phyloP scores from a whole-genome alignment of 108 stramenopile genomes.

The Craspedostauros australis region DNA sequence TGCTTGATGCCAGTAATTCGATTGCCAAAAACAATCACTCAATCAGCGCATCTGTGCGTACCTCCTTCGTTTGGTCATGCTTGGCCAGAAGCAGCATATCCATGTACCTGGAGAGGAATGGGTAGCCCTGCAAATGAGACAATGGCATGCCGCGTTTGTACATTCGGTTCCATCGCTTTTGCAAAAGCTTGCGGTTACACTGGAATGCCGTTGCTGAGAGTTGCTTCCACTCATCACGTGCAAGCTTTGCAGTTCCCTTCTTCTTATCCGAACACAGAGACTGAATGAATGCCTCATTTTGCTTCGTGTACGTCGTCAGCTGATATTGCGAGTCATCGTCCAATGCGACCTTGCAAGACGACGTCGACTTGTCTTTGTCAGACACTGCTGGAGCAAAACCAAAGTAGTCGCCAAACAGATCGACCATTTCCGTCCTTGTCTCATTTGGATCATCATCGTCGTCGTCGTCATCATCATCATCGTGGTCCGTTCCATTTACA shows the following conservation, averaged over 20 bases:
- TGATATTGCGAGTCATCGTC: too few species aligned
- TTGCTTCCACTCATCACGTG: slow-evolving; percentile 9
- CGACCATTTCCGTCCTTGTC: background rate
- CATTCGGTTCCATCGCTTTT: slow-evolving; percentile 14
- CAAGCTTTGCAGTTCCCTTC: too few species aligned
- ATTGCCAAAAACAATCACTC: background rate
- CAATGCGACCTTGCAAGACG: too few species aligned
- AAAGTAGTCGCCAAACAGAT: slow-evolving; percentile 27
- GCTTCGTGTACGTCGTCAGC: too few species aligned
- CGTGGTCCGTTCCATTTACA: background rate
- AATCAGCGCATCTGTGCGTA: slow-evolving; percentile 24
- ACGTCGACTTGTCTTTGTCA: slow-evolving; percentile 6
- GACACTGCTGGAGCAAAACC: slow-evolving; percentile 5
- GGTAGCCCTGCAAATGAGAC: slow-evolving; percentile 12
- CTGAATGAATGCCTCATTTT: too few species aligned
- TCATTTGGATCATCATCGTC: background rate
- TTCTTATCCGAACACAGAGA: too few species aligned
- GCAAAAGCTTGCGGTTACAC: slow-evolving; percentile 13
- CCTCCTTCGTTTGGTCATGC: background rate
- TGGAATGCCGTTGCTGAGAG: background rate
- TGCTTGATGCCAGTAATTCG: background rate
- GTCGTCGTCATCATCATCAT: slow-evolving; percentile 4
- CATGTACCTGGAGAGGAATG: slow-evolving; percentile 18
- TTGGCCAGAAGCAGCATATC: slow-evolving; percentile 37
- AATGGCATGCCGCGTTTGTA: background rate